Conservation (phyloP, 2,329 filamentous ascomycete genomes). For the Fusarium nodosum region DNA sequence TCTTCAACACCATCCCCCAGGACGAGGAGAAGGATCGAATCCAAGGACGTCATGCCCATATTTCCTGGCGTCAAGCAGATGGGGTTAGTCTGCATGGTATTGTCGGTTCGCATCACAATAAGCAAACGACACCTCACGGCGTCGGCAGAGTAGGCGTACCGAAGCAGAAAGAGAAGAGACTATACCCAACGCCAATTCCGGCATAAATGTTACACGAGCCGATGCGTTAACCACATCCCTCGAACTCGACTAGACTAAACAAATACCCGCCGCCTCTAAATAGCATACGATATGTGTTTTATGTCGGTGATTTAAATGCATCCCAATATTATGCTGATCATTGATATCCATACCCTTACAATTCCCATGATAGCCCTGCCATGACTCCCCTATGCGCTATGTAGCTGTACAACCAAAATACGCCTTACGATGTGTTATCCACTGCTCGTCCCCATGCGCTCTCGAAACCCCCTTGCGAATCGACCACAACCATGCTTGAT, state of each 20-base stretch:
- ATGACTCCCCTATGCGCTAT: constrained; percentile 39
- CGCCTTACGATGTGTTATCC: constrained; percentile 47
- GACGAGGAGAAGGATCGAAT: background rate
- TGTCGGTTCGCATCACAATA: background rate
- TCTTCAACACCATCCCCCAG: background rate
- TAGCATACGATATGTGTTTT: constrained; percentile 35
- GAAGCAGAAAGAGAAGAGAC: constrained; percentile 23
- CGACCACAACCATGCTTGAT: constrained; percentile 69
- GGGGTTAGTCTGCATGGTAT: background rate
- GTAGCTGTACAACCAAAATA: constrained; percentile 27
- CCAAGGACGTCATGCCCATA: background rate
- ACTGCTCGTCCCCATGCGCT: constrained; percentile 77
- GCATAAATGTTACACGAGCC: constrained; percentile 44
- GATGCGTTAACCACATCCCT: constrained; percentile 21
- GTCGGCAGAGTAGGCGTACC: constrained; percentile 2
- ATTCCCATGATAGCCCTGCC: constrained; percentile 23
- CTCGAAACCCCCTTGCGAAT: constrained; percentile 69
- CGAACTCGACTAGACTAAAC: constrained; percentile 25
- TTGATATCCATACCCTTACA: constrained; percentile 22
- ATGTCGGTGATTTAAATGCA: constrained; percentile 34
- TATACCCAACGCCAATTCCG: constrained; percentile 45
- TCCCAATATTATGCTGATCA: constrained; percentile 32
- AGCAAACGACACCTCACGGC: constrained; percentile 8
- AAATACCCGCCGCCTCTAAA: constrained; percentile 23
- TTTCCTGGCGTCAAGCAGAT: constrained; percentile 6